Base-by-base conservation (phyloP, 192 early-diverging fungal genomes). In the Jimgerdemannia lactiflua region DNA sequence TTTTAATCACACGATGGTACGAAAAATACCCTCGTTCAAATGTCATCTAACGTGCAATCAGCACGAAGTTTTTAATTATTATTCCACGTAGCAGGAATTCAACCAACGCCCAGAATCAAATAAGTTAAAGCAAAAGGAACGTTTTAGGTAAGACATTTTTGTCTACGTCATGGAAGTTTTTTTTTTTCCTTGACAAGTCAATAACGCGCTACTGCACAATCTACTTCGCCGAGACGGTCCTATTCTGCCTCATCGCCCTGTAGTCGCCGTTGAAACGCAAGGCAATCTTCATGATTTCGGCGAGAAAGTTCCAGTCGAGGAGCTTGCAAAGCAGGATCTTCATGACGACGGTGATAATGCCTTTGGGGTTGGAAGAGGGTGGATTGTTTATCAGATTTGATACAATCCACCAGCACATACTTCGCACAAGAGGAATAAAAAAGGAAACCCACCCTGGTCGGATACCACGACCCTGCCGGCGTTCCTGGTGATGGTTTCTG, bases 241-340 rank as follows among this genome's bases (percentile, higher is more conserved):
- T 20, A 0, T 18, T 19, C 18, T 20, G 63, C 78, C 85, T 87
- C 74, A 88, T 82, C 42, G 77, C 80, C 68, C 82, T 81, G 70
- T 86, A 89, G 75, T 89, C 88, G 17, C 76, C 85, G 69, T 72
- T 80, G 64, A 63, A 78, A 19, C 74, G 78, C 40, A 88, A 75
- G 40, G 63, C 77, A 20, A 80, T 11, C 73, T 77, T 76, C 83
- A 89, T 87, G 54, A 89, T 82, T 76, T 89, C 88, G 40, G 74
- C 76, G 71, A 89, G 77, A 20, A 87, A 76, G n/a, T 88, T 89
- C 84, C 86, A 89, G 67, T 89, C 88, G 59, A 89, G 54, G 4
- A 88, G 19, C 74, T 87, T 87, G 49, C 75, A 72, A 49, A 84
- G 67, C n/a, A 82, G 20, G 43, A 89, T 73, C 74, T 84, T 83